A percentile compares a stretch with the other conserved stretches of the same genome.
Evolutionary conservation across 2,329 filamentous ascomycete genomes (phyloP).

Genomic region (Trichocomaceae sp.): DNA sequence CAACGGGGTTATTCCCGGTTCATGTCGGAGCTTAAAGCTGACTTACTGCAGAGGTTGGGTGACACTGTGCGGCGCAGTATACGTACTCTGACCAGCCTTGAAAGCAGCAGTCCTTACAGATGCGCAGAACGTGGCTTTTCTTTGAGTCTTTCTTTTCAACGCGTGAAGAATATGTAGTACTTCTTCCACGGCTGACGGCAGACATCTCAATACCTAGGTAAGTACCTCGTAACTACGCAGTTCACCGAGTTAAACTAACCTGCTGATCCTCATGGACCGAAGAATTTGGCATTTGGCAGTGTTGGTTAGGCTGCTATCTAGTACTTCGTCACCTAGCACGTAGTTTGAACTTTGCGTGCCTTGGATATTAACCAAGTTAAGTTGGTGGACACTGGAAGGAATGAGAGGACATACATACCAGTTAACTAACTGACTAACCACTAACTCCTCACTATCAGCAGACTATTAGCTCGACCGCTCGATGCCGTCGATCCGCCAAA

Average conservation of each 20-base stretch:
- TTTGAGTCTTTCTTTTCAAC: background rate
- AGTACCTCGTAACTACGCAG: too few relatives aligned
- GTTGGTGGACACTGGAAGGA: too few relatives aligned
- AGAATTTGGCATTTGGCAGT: constrained; percentile 1
- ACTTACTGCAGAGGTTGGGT: background rate
- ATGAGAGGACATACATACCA: background rate
- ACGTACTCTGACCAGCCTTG: background rate
- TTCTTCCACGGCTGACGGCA: too few relatives aligned
- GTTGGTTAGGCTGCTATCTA: too few relatives aligned
- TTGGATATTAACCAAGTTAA: too few relatives aligned
- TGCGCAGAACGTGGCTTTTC: background rate
- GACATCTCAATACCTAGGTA: too few relatives aligned
- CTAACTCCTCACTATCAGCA: constrained; percentile 1
- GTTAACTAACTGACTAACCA: background rate
- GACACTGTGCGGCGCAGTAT: background rate
- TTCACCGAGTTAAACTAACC: background rate
- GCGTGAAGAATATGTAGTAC: background rate
- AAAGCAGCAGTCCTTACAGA: background rate
- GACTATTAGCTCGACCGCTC: constrained; percentile 10
- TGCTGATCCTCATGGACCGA: background rate
- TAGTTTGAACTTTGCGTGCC: too few relatives aligned
- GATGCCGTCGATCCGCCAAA: constrained; percentile 9
- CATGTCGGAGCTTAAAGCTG: constrained; percentile 5
- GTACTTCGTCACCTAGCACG: too few relatives aligned
- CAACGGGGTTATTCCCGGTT: background rate